Percentiles rank a stretch among this genome's conserved stretches.
These are phyloP conservation scores for Penicillium riverlandense DNA, from an alignment of 495 filamentous ascomycete genomes.

Conservation along the genomic window DNA sequence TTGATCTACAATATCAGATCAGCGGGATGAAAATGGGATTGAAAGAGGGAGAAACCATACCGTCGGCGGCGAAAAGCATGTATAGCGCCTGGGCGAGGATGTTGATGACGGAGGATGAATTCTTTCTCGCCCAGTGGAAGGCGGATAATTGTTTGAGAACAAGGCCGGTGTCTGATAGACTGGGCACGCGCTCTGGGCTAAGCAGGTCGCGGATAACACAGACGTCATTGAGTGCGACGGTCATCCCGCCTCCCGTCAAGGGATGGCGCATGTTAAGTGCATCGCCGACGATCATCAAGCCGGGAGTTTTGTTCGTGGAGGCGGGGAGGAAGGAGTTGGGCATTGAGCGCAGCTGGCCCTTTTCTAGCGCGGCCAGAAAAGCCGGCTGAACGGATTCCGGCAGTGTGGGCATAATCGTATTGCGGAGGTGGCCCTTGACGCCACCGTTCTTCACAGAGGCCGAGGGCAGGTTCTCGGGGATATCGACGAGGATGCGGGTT, in stretches of 20 bases:
- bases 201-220: conserved; percentile 67
- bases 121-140: conserved; percentile 88
- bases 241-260: conserved; percentile 92
- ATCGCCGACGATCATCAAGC: conserved; percentile 79
- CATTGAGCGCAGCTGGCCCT: conserved; percentile 71
- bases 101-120: conserved; percentile 80
- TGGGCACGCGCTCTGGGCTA: conserved; percentile 55
- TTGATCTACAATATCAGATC: conserved; percentile 36
- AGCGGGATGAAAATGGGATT: not conserved
- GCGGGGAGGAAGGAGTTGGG: conserved; percentile 89
- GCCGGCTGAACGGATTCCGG: conserved; percentile 65
- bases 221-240: conserved; percentile 85
- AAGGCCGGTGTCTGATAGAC: conserved; percentile 54
- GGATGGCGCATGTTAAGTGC: conserved; percentile 97
- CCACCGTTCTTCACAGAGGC: conserved; percentile 66
- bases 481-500: conserved; percentile 82
- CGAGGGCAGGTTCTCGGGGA: conserved; percentile 72
- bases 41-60: conserved; percentile 23
- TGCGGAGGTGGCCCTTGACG: conserved; percentile 71
- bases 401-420: conserved; percentile 69
- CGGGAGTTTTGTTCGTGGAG: conserved; percentile 58
- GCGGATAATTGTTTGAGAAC: conserved; percentile 61
- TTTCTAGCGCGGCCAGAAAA: conserved; percentile 68
- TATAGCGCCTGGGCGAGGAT: conserved; percentile 93
- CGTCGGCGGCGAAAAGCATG: conserved; percentile 78